These are phyloP conservation scores for Trichoderma koningiopsis DNA, from an alignment of 2,329 filamentous ascomycete genomes.

Conservation along the genomic window DNA sequence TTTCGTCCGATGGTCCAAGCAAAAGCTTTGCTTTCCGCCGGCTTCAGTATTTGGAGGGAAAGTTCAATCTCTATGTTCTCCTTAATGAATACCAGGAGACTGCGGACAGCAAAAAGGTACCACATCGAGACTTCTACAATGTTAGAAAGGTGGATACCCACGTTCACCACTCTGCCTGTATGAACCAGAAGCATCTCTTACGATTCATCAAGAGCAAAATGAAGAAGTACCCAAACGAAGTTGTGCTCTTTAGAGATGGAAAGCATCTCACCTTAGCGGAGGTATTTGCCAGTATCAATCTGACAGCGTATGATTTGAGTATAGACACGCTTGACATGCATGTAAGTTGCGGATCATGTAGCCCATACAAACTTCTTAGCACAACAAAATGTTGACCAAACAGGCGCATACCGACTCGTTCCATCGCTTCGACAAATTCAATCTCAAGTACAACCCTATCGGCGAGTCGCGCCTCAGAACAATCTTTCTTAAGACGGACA, in stretches of 20 bases:
- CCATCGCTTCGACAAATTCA: slow-evolving; percentile 99
- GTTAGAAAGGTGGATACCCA: slow-evolving; percentile 98
- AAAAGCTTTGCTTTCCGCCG: slow-evolving; percentile 97
- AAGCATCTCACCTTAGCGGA: slow-evolving; percentile 88
- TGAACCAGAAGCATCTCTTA: slow-evolving; percentile 98
- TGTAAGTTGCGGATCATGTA: slow-evolving; percentile 61
- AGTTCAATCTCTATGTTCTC: slow-evolving; percentile 91
- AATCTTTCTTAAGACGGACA: slow-evolving; percentile 99
- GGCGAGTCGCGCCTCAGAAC: slow-evolving; percentile 93
- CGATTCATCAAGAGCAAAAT: slow-evolving; percentile 99
- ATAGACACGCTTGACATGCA: slow-evolving; percentile 99
- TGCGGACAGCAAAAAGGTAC: slow-evolving; percentile 95
- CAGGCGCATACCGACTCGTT: slow-evolving; percentile 96
- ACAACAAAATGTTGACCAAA: slow-evolving; percentile 51
- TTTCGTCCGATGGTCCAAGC: slow-evolving; percentile 90
- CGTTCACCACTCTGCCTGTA: slow-evolving; percentile 98
- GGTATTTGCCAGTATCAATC: slow-evolving; percentile 95
- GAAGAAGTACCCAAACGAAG: slow-evolving; percentile 95
- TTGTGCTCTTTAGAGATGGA: slow-evolving; percentile 88
- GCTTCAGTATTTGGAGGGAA: slow-evolving; percentile 92
- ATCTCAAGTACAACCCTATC: slow-evolving; percentile 97
- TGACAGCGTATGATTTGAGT: slow-evolving; percentile 95
- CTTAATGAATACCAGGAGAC: slow-evolving; percentile 98
- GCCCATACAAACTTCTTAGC: slow-evolving; percentile 71
- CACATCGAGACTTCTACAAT: slow-evolving; percentile 98